A percentile compares a stretch with the other conserved stretches of the same genome.
Conservation (phyloP, 768 basidiomycete species). For the Boletus insuetus region DNA sequence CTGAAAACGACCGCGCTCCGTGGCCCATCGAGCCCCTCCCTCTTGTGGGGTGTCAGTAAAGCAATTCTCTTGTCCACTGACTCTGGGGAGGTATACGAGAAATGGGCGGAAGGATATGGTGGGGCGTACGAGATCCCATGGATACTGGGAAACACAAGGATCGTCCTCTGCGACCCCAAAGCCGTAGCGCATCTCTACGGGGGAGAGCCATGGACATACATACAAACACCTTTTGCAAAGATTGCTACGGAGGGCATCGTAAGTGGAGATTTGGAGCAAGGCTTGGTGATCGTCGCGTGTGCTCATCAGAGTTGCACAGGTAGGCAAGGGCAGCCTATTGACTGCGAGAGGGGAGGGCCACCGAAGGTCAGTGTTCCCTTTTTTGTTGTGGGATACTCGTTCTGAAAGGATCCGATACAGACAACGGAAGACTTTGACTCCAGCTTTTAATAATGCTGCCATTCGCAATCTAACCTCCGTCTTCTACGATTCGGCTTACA, state of each 20-base stretch:
- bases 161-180: slow-evolving; percentile 47
- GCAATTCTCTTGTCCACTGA: slow-evolving; percentile 13
- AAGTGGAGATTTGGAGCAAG: background rate
- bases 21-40: slow-evolving; percentile 18
- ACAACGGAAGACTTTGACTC: slow-evolving; percentile 38
- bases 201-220: slow-evolving; percentile 43
- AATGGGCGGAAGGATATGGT: slow-evolving; percentile 50
- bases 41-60: slow-evolving; percentile 18
- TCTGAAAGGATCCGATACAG: slow-evolving; percentile 14
- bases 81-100: slow-evolving; percentile 37
- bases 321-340: slow-evolving; percentile 38
- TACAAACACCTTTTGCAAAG: slow-evolving; percentile 20
- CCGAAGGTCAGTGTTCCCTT: slow-evolving; percentile 29
- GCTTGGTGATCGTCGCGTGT: background rate
- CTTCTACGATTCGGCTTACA: slow-evolving; percentile 43
- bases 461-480: slow-evolving; percentile 36
- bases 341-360: slow-evolving; percentile 44
- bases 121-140: slow-evolving; percentile 41
- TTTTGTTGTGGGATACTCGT: background rate
- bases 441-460: slow-evolving; percentile 41
- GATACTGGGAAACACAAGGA: slow-evolving; percentile 31
- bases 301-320: slow-evolving; percentile 11
- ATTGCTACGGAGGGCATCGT: slow-evolving; percentile 25
- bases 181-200: slow-evolving; percentile 51
- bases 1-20: slow-evolving; percentile 21